phyloP scores from a whole-genome alignment of 1,284 basidiomycete species.

The Ustilago cynodontis region DNA sequence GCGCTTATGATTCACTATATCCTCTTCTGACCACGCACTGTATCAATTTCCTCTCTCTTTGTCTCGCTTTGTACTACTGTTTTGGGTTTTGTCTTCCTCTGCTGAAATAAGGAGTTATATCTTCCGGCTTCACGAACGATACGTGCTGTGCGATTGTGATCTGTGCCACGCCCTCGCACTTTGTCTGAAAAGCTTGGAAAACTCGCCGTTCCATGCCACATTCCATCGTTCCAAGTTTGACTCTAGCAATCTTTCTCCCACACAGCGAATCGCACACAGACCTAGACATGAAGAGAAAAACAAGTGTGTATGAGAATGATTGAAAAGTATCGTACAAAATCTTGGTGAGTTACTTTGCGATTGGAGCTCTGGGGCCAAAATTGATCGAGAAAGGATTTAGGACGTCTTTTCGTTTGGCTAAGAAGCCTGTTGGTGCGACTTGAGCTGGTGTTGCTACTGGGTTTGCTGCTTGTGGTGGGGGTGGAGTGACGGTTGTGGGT shows the following conservation, averaged over 20 bases:
- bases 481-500: constrained; percentile 10
- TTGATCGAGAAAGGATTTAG: constrained; percentile 50
- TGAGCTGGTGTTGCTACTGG: constrained; percentile 13
- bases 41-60: constrained; percentile 1
- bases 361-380: constrained; percentile 39
- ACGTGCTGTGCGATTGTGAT: too few species aligned
- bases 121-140: background rate
- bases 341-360: constrained; percentile 14
- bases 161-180: too few species aligned
- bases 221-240: too few species aligned
- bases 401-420: constrained; percentile 32
- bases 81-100: background rate
- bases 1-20: background rate
- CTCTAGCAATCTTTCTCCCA: too few species aligned
- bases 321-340: background rate
- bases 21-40: background rate
- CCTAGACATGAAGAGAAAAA: too few species aligned
- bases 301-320: too few species aligned
- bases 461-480: constrained; percentile 15
- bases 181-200: too few species aligned
- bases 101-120: background rate
- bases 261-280: too few species aligned
- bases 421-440: constrained; percentile 16
- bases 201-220: too few species aligned
- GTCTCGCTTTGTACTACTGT: background rate